Conservation (phyloP, 2,329 filamentous ascomycete genomes). For the Seiridium unicorne region DNA sequence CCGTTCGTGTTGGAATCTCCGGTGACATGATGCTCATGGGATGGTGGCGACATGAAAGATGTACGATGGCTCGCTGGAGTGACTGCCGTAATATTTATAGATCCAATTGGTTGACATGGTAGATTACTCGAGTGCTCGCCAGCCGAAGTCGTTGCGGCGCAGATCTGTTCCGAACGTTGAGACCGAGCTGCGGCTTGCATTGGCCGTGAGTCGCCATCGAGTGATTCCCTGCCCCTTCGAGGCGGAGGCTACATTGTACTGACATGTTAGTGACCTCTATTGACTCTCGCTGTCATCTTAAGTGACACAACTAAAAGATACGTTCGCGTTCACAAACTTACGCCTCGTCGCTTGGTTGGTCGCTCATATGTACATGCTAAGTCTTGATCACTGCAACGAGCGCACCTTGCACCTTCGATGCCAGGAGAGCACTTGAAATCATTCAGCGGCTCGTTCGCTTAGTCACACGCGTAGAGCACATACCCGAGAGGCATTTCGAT, state of each 20-base stretch:
- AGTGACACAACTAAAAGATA: not conserved
- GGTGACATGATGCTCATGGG: not conserved
- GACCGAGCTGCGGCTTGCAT: not conserved
- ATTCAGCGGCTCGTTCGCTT: too few relatives aligned
- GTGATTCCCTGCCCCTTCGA: not conserved
- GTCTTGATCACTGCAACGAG: not conserved
- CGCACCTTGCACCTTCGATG: not conserved
- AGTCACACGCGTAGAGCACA: not conserved
- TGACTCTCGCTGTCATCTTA: not conserved
- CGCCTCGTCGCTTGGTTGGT: not conserved
- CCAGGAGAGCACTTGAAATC: not conserved
- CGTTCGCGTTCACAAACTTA: not conserved
- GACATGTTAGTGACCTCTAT: not conserved
- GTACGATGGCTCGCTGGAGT: not conserved
- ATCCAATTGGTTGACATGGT: not conserved
- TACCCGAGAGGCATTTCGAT: not conserved
- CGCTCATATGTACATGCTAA: not conserved
- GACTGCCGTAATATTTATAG: not conserved
- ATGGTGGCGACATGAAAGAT: not conserved
- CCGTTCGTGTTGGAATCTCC: not conserved
- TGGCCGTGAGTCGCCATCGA: not conserved
- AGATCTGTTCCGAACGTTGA: not conserved
- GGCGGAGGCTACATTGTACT: not conserved
- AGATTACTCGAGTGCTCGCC: not conserved
- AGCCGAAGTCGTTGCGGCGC: not conserved